phyloP scores from a whole-genome alignment of 257 asterid species.

The Perilla frutescens region DNA sequence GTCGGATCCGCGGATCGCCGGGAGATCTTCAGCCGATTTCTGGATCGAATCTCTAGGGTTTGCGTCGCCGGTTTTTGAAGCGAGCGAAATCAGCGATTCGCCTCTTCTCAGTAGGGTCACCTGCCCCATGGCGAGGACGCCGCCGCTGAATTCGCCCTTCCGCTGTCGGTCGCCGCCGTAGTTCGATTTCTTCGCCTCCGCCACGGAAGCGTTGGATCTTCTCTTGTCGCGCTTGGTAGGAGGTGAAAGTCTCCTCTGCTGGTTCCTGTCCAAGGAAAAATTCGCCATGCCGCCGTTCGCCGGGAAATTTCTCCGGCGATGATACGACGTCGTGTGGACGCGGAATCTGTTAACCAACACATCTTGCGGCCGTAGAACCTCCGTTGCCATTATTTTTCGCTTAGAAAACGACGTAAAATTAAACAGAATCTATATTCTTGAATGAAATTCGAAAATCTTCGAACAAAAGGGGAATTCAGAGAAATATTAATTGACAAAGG shows the following conservation, averaged over 20 bases:
- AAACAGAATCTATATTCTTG: background rate
- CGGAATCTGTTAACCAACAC: constrained; percentile 29
- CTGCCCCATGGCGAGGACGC: constrained; percentile 28
- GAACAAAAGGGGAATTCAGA: background rate
- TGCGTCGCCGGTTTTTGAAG: constrained; percentile 34
- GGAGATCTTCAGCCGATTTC: constrained; percentile 26
- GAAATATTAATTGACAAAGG: background rate
- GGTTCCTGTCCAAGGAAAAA: constrained; percentile 23
- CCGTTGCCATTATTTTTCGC: constrained; percentile 39
- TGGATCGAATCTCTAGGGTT: background rate
- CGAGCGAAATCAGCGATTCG: constrained; percentile 58
- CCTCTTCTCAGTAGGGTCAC: constrained; percentile 47
- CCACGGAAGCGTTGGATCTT: constrained; percentile 25
- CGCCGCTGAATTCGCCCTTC: constrained; percentile 14
- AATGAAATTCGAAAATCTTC: background rate
- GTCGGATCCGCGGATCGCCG: constrained; percentile 31
- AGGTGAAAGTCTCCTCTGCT: constrained; percentile 18
- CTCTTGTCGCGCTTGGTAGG: constrained; percentile 33
- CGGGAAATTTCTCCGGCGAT: constrained; percentile 28
- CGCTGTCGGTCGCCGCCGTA: constrained; percentile 20
- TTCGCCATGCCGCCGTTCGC: constrained; percentile 11
- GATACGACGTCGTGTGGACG: constrained; percentile 32
- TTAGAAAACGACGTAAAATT: background rate
- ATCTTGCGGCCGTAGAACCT: constrained; percentile 47
- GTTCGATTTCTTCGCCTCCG: constrained; percentile 37